A percentile compares a stretch with the other conserved stretches of the same genome.
Conservation (phyloP, 768 basidiomycete genomes). For the Mycena maculata region DNA sequence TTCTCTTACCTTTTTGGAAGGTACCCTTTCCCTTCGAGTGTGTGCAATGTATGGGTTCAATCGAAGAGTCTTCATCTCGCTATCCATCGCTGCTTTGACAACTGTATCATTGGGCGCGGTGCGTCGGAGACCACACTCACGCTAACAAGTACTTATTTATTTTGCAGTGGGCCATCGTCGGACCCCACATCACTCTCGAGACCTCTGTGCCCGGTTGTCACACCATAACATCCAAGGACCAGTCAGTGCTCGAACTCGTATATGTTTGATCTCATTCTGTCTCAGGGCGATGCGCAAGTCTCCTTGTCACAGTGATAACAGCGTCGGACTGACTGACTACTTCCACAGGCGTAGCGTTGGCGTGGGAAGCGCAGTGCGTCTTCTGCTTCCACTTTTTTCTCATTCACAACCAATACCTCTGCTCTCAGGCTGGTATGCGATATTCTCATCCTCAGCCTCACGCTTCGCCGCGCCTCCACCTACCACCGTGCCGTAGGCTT, state of each 20-base stretch:
- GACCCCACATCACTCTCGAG: not conserved
- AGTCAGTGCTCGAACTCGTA: not conserved
- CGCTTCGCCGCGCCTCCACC: conserved; percentile 6
- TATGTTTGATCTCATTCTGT: not conserved
- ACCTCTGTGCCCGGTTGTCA: not conserved
- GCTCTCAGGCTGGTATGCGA: conserved; percentile 3
- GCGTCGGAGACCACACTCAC: not conserved
- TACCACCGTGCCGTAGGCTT: not conserved
- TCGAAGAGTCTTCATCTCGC: not conserved
- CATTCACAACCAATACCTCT: not conserved
- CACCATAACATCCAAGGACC: not conserved
- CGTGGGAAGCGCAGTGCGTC: not conserved
- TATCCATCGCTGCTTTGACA: conserved; percentile 1
- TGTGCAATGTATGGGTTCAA: conserved; percentile 14
- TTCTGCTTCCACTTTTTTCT: not conserved
- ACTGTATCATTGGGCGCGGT: not conserved
- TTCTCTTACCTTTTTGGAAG: not conserved
- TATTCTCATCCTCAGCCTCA: conserved; percentile 11
- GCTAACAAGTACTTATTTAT: not conserved
- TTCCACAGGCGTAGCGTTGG: not conserved
- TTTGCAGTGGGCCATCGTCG: conserved; percentile 2
- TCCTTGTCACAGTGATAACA: not conserved
- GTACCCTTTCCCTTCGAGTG: not conserved
- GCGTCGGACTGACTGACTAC: not conserved
- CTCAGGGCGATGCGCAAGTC: conserved; percentile 2